These are phyloP conservation scores for Sporothrix variecibatus DNA, from an alignment of 2,329 filamentous ascomycete genomes.

Conservation along the genomic window DNA sequence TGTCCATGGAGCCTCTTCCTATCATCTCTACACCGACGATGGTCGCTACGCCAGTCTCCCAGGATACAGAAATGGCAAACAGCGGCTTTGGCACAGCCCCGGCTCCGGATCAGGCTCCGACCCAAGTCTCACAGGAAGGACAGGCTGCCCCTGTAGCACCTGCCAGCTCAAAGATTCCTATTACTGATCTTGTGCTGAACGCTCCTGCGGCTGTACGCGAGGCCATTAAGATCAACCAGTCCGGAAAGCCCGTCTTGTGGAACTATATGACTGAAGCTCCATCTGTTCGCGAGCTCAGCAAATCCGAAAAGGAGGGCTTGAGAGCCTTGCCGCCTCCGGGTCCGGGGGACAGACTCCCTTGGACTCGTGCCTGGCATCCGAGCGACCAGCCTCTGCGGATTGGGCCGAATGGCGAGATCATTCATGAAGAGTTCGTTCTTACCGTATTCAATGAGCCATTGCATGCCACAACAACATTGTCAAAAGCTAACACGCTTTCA, in stretches of 20 bases:
- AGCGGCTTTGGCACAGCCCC: neutral
- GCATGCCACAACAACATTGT: neutral
- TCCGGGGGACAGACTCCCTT: neutral
- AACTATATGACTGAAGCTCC: slow-evolving; percentile 23
- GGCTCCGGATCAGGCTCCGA: neutral
- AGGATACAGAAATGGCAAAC: neutral
- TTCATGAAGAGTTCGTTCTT: neutral
- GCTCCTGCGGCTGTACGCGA: neutral
- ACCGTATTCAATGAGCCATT: neutral
- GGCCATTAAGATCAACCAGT: slow-evolving; percentile 24
- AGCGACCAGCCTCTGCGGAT: neutral
- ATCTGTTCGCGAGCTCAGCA: slow-evolving; percentile 11
- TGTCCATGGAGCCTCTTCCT: neutral
- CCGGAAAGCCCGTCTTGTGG: slow-evolving; percentile 24
- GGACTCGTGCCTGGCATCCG: neutral
- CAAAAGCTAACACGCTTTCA: neutral
- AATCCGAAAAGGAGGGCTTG: neutral
- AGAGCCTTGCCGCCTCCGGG: neutral
- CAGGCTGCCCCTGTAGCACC: neutral
- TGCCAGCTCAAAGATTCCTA: neutral
- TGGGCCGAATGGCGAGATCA: neutral
- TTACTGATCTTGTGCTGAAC: neutral
- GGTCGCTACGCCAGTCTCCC: neutral
- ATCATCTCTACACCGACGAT: neutral
- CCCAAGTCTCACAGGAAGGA: neutral